A percentile compares a stretch with the other conserved stretches of the same genome.
phyloP scores from a whole-genome alignment of 768 basidiomycete species.

The Lenzites betulinus region DNA sequence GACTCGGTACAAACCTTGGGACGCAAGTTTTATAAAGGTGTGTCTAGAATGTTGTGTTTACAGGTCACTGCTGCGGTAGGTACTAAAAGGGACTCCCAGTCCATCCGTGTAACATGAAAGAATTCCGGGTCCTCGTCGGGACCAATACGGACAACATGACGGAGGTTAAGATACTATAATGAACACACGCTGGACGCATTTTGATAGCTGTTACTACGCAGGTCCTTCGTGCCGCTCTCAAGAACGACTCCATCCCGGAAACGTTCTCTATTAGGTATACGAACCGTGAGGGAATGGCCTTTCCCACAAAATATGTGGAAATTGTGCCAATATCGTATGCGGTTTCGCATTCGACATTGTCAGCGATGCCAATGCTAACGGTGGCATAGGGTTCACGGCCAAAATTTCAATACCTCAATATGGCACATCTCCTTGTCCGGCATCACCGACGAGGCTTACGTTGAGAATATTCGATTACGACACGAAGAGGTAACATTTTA shows the following conservation, averaged over 20 bases:
- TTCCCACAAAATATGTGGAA: constrained; percentile 72
- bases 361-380: background rate
- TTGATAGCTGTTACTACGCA: background rate
- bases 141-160: constrained; percentile 64
- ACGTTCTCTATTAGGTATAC: constrained; percentile 59
- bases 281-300: constrained; percentile 56
- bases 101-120: constrained; percentile 86
- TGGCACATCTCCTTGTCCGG: constrained; percentile 73
- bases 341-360: background rate
- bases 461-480: constrained; percentile 51
- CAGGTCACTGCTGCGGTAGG: background rate
- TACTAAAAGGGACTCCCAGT: constrained; percentile 41
- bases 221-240: constrained; percentile 59
- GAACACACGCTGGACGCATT: background rate
- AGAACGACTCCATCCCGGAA: constrained; percentile 66
- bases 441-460: constrained; percentile 53
- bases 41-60: background rate
- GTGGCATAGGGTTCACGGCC: constrained; percentile 61
- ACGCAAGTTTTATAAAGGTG: constrained; percentile 39
- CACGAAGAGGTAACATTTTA: constrained; percentile 62
- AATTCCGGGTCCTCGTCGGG: constrained; percentile 74
- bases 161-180: constrained; percentile 37
- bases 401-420: constrained; percentile 76
- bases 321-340: constrained; percentile 75
- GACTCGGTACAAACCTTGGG: background rate